Evolutionary conservation across 352 stramenopile genomes (phyloP).

Genomic region (Pythium folliculosum): DNA sequence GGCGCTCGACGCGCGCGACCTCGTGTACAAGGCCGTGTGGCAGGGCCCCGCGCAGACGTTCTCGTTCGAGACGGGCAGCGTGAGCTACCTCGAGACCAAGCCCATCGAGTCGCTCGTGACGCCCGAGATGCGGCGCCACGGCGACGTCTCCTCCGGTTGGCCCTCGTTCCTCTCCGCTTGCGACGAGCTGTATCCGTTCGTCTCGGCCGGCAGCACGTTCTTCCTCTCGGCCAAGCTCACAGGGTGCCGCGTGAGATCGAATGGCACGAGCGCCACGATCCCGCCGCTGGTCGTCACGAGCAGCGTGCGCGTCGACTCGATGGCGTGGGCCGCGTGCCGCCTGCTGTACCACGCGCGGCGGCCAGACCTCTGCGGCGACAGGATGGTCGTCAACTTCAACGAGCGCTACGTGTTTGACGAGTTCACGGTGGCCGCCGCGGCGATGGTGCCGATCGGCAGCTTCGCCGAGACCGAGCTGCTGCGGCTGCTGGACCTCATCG

Average conservation of each 20-base stretch:
- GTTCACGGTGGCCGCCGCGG: constrained; percentile 7
- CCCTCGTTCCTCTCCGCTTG: constrained; percentile 40
- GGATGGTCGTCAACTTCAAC: constrained; percentile 44
- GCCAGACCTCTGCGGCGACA: constrained; percentile 43
- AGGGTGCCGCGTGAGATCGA: constrained; percentile 27
- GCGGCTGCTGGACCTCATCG: constrained; percentile 29
- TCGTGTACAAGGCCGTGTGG: constrained; percentile 17
- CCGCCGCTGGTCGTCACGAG: constrained; percentile 30
- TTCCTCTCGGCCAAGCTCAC: constrained; percentile 35
- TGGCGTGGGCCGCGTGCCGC: constrained; percentile 47
- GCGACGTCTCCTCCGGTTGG: constrained; percentile 33
- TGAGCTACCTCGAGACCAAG: constrained; percentile 7
- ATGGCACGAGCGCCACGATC: constrained; percentile 26
- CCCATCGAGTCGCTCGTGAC: constrained; percentile 14
- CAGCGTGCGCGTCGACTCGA: constrained; percentile 44
- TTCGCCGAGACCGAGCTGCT: constrained; percentile 31
- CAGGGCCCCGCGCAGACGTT: constrained; percentile 16
- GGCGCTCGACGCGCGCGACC: constrained; percentile 18
- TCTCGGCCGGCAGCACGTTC: constrained; percentile 17
- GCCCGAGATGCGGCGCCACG: not conserved
- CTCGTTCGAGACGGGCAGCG: constrained; percentile 12
- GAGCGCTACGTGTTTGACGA: constrained; percentile 38
- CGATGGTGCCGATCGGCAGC: not conserved
- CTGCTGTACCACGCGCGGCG: constrained; percentile 40
- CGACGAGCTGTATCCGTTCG: constrained; percentile 21